phyloP scores from a whole-genome alignment of 805 yeast species.

The Wickerhamiella sorbophila region DNA sequence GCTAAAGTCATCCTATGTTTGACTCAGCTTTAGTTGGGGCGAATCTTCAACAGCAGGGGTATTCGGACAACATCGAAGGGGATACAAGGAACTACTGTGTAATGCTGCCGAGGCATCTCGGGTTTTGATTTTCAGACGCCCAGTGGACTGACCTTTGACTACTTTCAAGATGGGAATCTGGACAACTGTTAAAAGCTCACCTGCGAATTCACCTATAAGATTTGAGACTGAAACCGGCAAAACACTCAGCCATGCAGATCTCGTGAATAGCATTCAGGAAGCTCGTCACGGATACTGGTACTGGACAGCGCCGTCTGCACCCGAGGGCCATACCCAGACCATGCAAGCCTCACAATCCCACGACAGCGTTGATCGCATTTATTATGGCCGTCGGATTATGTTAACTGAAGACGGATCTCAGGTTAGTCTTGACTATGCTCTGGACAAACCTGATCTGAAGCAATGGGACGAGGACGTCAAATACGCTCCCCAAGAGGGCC shows the following conservation, averaged over 20 bases:
- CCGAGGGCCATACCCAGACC: slow-evolving; percentile 70
- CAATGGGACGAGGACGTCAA: slow-evolving; percentile 21
- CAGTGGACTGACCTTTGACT: too few relatives aligned
- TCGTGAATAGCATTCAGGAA: slow-evolving; percentile 31
- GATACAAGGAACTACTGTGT: too few relatives aligned
- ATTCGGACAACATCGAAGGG: too few relatives aligned
- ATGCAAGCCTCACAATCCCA: slow-evolving; percentile 47
- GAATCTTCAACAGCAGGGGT: too few relatives aligned
- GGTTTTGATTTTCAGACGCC: too few relatives aligned
- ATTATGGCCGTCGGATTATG: slow-evolving; percentile 67
- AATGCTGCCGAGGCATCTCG: too few relatives aligned
- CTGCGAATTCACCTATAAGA: slow-evolving; percentile 11
- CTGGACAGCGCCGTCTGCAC: slow-evolving; percentile 46
- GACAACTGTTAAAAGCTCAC: slow-evolving; percentile 9
- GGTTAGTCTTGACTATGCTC: slow-evolving; percentile 61
- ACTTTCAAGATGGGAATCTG: slow-evolving; percentile 11
- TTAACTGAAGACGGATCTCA: slow-evolving; percentile 54
- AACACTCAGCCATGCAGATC: slow-evolving; percentile 6
- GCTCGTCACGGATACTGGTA: slow-evolving; percentile 36
- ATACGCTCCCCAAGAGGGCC: slow-evolving; percentile 22
- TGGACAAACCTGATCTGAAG: slow-evolving; percentile 28
- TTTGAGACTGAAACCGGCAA: slow-evolving; percentile 6
- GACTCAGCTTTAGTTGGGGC: too few relatives aligned
- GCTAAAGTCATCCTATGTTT: too few relatives aligned
- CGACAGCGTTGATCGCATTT: slow-evolving; percentile 38